phyloP scores from a whole-genome alignment of 2,329 filamentous ascomycete species.

The Cryphonectria radicalis region DNA sequence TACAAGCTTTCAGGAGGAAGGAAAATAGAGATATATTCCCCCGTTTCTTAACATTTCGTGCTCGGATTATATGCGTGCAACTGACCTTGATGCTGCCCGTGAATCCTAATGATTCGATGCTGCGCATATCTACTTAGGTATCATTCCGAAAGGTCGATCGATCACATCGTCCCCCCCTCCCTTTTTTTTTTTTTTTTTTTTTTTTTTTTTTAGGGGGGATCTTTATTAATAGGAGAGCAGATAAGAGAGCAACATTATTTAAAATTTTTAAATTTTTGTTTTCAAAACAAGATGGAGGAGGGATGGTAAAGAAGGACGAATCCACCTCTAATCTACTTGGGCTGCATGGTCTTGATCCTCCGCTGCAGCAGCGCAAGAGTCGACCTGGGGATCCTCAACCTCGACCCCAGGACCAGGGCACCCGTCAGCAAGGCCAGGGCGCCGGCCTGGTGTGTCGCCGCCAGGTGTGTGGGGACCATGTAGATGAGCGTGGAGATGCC shows the following conservation, averaged over 20 bases:
- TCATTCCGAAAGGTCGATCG: no score
- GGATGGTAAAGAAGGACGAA: neutral
- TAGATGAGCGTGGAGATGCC: conserved; percentile 93
- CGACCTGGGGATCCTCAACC: conserved; percentile 73
- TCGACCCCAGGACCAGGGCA: conserved; percentile 76
- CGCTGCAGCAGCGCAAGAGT: conserved; percentile 64
- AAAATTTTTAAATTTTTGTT: neutral
- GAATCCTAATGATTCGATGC: neutral
- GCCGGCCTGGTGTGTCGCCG: conserved; percentile 91
- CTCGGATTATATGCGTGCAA: neutral
- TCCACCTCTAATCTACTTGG: neutral
- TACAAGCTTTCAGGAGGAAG: neutral
- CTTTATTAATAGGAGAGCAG: no score
- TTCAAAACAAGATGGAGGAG: neutral
- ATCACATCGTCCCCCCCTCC: no score
- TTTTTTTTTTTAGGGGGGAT: no score
- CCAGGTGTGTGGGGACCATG: conserved; percentile 86
- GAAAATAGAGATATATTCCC: neutral
- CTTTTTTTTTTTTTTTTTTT: no score
- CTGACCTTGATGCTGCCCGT: neutral
- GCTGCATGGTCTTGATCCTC: conserved; percentile 41
- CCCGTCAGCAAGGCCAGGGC: conserved; percentile 84
- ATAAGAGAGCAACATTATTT: no score
- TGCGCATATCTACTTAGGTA: neutral
- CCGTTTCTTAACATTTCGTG: neutral